Conservation (phyloP, 2,329 filamentous ascomycete species). For the Hypoxylon sp. region DNA sequence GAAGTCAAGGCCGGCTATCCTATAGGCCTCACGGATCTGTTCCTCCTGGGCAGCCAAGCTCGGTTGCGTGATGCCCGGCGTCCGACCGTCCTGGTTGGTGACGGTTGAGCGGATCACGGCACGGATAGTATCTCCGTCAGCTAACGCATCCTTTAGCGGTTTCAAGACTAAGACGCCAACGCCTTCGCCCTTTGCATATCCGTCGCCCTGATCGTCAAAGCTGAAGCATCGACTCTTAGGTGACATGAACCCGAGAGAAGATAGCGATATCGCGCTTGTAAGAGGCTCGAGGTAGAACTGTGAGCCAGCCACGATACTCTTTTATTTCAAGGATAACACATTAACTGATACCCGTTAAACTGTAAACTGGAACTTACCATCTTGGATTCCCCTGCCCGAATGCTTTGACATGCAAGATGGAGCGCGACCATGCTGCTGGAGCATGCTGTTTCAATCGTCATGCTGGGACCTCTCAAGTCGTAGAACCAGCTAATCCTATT, state of each 20-base stretch:
- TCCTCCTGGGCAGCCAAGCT: slow-evolving; percentile 48
- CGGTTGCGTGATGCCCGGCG: slow-evolving; percentile 25
- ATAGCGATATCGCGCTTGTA: not conserved
- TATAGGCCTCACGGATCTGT: slow-evolving; percentile 52
- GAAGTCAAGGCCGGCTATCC: slow-evolving; percentile 23
- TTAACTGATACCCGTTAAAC: no score
- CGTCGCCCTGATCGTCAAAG: not conserved
- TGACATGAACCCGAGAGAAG: not conserved
- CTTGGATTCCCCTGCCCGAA: not conserved
- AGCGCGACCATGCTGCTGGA: not conserved
- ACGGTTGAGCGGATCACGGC: no score
- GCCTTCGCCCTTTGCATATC: slow-evolving; percentile 1
- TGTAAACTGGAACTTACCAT: not conserved
- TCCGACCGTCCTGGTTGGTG: no score
- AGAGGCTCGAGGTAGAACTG: not conserved
- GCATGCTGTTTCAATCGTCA: not conserved
- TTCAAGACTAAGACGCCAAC: slow-evolving; percentile 3
- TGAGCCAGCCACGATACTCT: not conserved
- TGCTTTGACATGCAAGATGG: not conserved
- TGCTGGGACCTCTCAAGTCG: not conserved
- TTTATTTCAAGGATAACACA: not conserved
- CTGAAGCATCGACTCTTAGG: slow-evolving; percentile 1
- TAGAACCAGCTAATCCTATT: not conserved
- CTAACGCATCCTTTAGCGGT: not conserved
- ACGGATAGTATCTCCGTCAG: not conserved